These are phyloP conservation scores for Clonostachys sp. DNA, from an alignment of 2,329 filamentous ascomycete species.

Conservation along the genomic window DNA sequence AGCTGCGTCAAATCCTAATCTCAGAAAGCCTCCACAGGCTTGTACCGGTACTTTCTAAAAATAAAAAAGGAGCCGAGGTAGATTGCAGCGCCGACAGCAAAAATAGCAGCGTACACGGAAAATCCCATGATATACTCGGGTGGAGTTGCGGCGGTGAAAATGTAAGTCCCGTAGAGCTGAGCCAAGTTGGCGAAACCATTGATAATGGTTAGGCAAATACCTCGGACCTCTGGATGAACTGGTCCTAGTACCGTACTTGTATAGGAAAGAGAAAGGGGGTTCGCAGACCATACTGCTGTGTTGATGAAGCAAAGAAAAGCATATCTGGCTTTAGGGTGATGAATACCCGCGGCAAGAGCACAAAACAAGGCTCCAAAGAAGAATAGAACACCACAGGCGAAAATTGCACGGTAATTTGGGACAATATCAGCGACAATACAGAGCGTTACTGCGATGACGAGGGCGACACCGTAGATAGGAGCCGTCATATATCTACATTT, in stretches of 20 bases:
- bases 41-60: too few species aligned
- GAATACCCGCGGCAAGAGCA: conserved; percentile 13
- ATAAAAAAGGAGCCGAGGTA: too few species aligned
- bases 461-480: conserved; percentile 12
- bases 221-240: conserved; percentile 16
- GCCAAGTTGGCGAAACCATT: conserved; percentile 23
- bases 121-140: conserved; percentile 18
- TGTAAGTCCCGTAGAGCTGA: conserved; percentile 19
- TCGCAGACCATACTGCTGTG: conserved; percentile 14
- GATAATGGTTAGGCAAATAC: conserved; percentile 19
- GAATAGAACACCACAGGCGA: too few species aligned
- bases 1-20: too few species aligned
- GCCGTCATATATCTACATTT: conserved; percentile 10
- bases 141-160: conserved; percentile 16
- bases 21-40: too few species aligned
- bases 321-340: conserved; percentile 11
- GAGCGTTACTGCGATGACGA: conserved; percentile 5
- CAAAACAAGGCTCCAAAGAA: conserved; percentile 7
- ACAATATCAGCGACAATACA: conserved; percentile 9
- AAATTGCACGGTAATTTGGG: background rate
- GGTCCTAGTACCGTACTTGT: conserved; percentile 15
- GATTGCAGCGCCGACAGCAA: too few species aligned
- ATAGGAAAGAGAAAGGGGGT: conserved; percentile 18
- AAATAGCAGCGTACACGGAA: conserved; percentile 6
- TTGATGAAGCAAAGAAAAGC: conserved; percentile 9